These are phyloP conservation scores for Coemansia sp. DNA, from an alignment of 192 early-diverging fungal genomes.

Conservation along the genomic window DNA sequence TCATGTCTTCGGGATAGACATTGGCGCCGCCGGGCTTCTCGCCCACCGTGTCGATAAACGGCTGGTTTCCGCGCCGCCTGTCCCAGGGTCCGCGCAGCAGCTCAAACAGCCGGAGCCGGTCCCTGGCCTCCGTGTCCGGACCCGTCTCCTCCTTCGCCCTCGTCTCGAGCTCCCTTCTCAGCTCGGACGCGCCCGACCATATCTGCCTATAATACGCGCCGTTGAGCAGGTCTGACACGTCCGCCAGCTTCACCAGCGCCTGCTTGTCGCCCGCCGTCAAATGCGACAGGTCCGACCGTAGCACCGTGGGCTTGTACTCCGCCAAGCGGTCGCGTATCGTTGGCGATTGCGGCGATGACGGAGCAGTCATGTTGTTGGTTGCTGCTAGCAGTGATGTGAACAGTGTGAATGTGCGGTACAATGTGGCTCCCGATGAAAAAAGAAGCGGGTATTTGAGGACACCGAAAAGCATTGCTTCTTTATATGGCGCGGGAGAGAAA, in stretches of 20 bases:
- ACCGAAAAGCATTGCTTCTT: neutral
- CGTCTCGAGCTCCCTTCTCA: conserved; percentile 55
- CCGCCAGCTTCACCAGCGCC: conserved; percentile 64
- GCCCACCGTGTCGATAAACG: conserved; percentile 55
- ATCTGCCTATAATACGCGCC: conserved; percentile 65
- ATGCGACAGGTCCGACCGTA: conserved; percentile 61
- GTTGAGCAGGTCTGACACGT: conserved; percentile 63
- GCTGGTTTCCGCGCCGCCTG: conserved; percentile 55
- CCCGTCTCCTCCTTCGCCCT: conserved; percentile 26
- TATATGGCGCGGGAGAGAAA: neutral
- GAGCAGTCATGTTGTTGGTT: neutral
- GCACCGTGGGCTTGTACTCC: conserved; percentile 57
- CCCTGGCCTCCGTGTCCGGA: conserved; percentile 22
- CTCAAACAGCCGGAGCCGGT: conserved; percentile 59
- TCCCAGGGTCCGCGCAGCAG: conserved; percentile 73
- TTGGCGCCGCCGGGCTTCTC: conserved; percentile 61
- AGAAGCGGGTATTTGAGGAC: neutral
- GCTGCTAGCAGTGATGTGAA: neutral
- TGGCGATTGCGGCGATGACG: too few relatives aligned
- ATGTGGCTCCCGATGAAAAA: conserved; percentile 2
- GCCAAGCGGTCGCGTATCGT: conserved; percentile 42
- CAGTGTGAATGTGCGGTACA: conserved; percentile 18
- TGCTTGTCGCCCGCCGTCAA: conserved; percentile 59
- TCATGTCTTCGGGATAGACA: conserved; percentile 75
- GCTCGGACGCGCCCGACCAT: conserved; percentile 61